phyloP scores from a whole-genome alignment of 164 flowering plant genomes.

The Stephania cephalantha region DNA sequence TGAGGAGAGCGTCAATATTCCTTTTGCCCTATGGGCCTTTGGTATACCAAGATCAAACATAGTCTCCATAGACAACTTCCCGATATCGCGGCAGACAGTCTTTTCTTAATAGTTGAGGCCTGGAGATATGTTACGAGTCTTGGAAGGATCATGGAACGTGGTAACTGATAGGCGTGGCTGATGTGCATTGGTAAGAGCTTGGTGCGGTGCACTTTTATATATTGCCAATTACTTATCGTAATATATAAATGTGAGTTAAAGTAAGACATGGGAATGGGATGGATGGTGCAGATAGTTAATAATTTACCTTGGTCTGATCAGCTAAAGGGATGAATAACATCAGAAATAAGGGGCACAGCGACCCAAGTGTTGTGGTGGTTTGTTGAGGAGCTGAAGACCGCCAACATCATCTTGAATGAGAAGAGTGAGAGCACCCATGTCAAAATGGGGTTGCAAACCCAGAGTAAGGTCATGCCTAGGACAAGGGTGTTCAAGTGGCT shows the following conservation, averaged over 20 bases:
- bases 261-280: too few relatives aligned
- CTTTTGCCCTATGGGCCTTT: slow-evolving; percentile 92
- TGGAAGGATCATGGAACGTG: slow-evolving; percentile 88
- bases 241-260: slow-evolving; percentile 21
- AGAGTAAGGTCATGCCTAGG: slow-evolving; percentile 91
- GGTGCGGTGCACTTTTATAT: slow-evolving; percentile 61
- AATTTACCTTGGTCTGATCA: slow-evolving; percentile 60
- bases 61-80: slow-evolving; percentile 66
- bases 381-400: slow-evolving; percentile 71
- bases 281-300: too few relatives aligned
- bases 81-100: slow-evolving; percentile 36
- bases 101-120: slow-evolving; percentile 38
- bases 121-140: slow-evolving; percentile 50
- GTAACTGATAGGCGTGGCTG: slow-evolving; percentile 24
- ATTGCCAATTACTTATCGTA: slow-evolving; percentile 56
- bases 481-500: slow-evolving; percentile 32
- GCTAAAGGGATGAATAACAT: slow-evolving; percentile 78
- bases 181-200: slow-evolving; percentile 32
- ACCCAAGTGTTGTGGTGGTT: slow-evolving; percentile 67
- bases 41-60: slow-evolving; percentile 83
- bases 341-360: slow-evolving; percentile 47
- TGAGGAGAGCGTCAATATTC: slow-evolving; percentile 64
- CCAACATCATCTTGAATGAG: slow-evolving; percentile 82
- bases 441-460: slow-evolving; percentile 91
- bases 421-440: slow-evolving; percentile 81